These are phyloP conservation scores for Phoma sp. DNA, from an alignment of 2,329 filamentous ascomycete species.

Conservation along the genomic window DNA sequence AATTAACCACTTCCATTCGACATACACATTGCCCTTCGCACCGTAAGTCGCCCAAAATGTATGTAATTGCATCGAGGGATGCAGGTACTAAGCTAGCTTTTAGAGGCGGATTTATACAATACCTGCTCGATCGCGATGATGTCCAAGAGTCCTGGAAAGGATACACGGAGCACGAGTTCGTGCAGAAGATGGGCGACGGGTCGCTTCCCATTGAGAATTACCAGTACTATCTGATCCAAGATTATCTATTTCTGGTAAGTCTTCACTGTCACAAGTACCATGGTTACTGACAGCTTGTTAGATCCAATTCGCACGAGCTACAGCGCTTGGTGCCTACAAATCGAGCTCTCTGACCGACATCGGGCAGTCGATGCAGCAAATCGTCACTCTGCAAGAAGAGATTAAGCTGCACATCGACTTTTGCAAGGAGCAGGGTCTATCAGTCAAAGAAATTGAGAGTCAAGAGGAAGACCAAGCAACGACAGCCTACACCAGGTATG, in stretches of 20 bases:
- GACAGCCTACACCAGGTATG: slow-evolving; percentile 81
- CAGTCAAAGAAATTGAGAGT: slow-evolving; percentile 73
- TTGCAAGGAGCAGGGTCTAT: slow-evolving; percentile 81
- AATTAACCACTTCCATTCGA: slow-evolving; percentile 80
- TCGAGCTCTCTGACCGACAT: slow-evolving; percentile 77
- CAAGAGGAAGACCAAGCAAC: slow-evolving; percentile 81
- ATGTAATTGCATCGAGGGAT: too few relatives aligned
- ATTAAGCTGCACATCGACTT: slow-evolving; percentile 83
- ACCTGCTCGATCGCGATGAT: slow-evolving; percentile 76
- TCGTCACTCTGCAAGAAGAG: slow-evolving; percentile 79
- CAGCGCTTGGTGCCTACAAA: slow-evolving; percentile 86
- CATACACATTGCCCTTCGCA: slow-evolving; percentile 71
- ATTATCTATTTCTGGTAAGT: slow-evolving; percentile 86
- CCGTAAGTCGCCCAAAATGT: slow-evolving; percentile 55
- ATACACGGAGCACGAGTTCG: slow-evolving; percentile 84
- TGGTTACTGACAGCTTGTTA: slow-evolving; percentile 46
- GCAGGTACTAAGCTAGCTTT: slow-evolving; percentile 4
- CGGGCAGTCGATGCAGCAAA: slow-evolving; percentile 71
- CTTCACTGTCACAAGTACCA: not conserved
- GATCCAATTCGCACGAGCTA: slow-evolving; percentile 88
- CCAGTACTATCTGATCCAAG: slow-evolving; percentile 88
- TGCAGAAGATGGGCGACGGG: slow-evolving; percentile 76
- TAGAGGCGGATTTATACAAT: slow-evolving; percentile 79
- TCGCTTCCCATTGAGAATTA: slow-evolving; percentile 78
- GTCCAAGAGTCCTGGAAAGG: slow-evolving; percentile 76